Base-by-base conservation (phyloP, 441 rosid species). In the Croton setiger region DNA sequence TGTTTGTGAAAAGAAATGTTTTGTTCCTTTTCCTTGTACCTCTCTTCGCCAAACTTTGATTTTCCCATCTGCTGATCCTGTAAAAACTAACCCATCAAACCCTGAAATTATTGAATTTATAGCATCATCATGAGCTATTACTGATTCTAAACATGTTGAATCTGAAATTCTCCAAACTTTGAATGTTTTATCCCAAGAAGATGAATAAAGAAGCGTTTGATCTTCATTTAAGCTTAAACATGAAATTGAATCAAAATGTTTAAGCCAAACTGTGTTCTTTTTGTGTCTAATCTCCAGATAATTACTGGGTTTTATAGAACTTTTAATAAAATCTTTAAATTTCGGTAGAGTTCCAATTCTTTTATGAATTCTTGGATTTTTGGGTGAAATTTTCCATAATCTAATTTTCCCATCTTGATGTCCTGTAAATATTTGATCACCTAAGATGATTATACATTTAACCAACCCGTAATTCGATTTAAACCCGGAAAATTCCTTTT, bases 401-500 rank as follows among this genome's bases (percentile, higher is more conserved):
- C 98, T 82, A 14, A 91, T 87, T 75, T 91, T 93, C 44, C 98
- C 98, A 60, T 93, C 97, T 75, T 93, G 98, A 77, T 91, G 98
- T 0, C 96, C 98, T 0, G 92, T 71, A 67, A 93, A 93, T 47
- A 93, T 86, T 70, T 70, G 80, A 20, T 84, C 88, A 4, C 85
- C 83, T 2, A 88, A 79, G 31, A 93, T 81, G 9, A 93, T 81
- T 13, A 93, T 88, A 0, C 96, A 87, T 65, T 93, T 91, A 0
- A 91, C 97, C 75, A 91, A 72, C 6, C 98, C 97, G 5, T 89
- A 85, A 12, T 87, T 86, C 1, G 92, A 87, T 79, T 88, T 90
- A 70, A 93, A 93, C 48, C 88, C 92, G 0, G 93, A 82, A 73
- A 86, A 90, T 18, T 92, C 97, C 45, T 73, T 81, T 54, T 85